Base-by-base conservation (phyloP, 2,329 filamentous ascomycete species). In the Trichoderma koningii region DNA sequence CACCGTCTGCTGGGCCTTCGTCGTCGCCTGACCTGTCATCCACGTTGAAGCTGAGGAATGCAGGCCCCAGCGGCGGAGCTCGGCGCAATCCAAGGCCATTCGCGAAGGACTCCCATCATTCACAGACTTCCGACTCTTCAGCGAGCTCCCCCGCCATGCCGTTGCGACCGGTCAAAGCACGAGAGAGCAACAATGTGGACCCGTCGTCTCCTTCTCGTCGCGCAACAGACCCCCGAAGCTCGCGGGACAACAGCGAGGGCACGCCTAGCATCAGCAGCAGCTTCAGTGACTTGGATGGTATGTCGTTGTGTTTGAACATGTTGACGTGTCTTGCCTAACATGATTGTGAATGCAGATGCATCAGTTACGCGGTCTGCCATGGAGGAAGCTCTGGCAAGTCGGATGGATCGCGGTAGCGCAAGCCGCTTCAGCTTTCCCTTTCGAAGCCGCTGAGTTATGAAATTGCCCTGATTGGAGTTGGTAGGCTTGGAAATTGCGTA, bases 241-340 rank as follows among this genome's bases (percentile, higher is more conserved):
- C 83, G 1, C 81, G 82, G 14, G 87, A 89, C 67, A 86, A 85
- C 14, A 92, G 89, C 71, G 89, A 92, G 68, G 89, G 89, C 15
- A 89, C 88, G 15, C 89, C 89, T 1, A 92, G 89, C 70, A 92
- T 93, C 87, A 90, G 91, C 1, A 94, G 91, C 74, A 93, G 90
- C 71, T 95, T 92, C 71, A 94, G 90, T 76, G 92, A 95, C 78
- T 82, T 96, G 50, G 91, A 94, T 74, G 90, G 90, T 86, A 79
- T 66, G 75, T 70, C 66, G 50, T 26, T 55, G 48, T 44, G 3
- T 52, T 17, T n/a, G 12, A 23, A 19, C 17, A 26, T 9, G 12
- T 17, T 26, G 7, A 38, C 21, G 4, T 3, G 5, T 21, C 10
- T 26, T 26, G 26, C 14, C 59, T 63, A 21, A 63, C 21, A 12